phyloP scores from a whole-genome alignment of 139 green algal species.

The Diplosphaera chodatii region DNA sequence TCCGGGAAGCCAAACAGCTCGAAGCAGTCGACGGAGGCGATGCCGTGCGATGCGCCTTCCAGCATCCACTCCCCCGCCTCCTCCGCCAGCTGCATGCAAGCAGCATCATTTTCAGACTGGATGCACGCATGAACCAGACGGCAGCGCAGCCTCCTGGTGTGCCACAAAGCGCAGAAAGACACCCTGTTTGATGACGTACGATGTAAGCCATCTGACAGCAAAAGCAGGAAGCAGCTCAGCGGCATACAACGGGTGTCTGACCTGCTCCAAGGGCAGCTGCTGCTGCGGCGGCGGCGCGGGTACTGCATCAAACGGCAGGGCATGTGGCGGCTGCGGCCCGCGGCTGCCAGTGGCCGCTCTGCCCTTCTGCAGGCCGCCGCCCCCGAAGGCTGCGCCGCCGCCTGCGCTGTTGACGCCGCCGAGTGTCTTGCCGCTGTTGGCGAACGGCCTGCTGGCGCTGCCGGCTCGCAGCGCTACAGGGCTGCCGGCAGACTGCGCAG shows the following conservation, averaged over 20 bases:
- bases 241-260: not conserved
- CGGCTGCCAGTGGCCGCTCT: too few species aligned
- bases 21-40: not conserved
- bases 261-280: not conserved
- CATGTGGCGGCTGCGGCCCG: not conserved
- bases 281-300: not conserved
- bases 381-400: not conserved
- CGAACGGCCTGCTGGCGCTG: too few species aligned
- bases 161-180: too few species aligned
- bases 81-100: not conserved
- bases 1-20: not conserved
- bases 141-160: not conserved
- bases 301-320: not conserved
- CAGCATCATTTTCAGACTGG: too few species aligned
- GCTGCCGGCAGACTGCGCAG: too few species aligned
- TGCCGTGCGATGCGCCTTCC: not conserved
- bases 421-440: too few species aligned
- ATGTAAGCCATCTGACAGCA: too few species aligned
- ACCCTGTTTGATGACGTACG: too few species aligned
- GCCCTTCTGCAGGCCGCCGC: not conserved
- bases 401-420: not conserved
- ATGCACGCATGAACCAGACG: too few species aligned
- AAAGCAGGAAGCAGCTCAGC: too few species aligned
- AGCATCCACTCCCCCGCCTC: not conserved
- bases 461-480: too few species aligned